Percentiles rank a stretch among this genome's conserved stretches.
Conservation (phyloP, 23 red algal genomes). For the Rhodosorus marinus region DNA sequence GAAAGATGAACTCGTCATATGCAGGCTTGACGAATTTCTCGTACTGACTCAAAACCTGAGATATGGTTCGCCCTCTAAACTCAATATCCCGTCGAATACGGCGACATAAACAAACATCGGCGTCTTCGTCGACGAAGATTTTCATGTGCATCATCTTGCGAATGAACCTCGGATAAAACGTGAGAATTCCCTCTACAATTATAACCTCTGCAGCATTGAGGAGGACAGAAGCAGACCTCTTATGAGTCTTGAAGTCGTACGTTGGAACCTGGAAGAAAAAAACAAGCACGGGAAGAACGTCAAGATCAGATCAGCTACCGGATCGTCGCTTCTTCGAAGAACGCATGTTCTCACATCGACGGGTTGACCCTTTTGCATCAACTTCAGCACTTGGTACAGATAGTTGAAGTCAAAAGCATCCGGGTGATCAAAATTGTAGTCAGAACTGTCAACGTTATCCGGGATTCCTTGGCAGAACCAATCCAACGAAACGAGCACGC, state of each 20-base stretch:
- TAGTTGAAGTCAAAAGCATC: slow-evolving; percentile 91
- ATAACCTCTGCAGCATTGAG: slow-evolving; percentile 58
- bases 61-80: slow-evolving; percentile 37
- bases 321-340: too few relatives aligned
- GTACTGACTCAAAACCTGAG: slow-evolving; percentile 68
- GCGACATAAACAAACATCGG: slow-evolving; percentile 79
- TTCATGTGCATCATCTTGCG: slow-evolving; percentile 91
- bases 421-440: slow-evolving; percentile 95
- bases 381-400: slow-evolving; percentile 26
- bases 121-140: slow-evolving; percentile 97
- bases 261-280: slow-evolving; percentile 44
- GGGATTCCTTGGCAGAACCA: slow-evolving; percentile 90
- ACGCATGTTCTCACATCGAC: too few relatives aligned
- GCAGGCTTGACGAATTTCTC: slow-evolving; percentile 83
- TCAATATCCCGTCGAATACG: slow-evolving; percentile 63
- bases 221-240: slow-evolving; percentile 4
- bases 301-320: too few relatives aligned
- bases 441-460: slow-evolving; percentile 4
- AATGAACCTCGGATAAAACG: slow-evolving; percentile 68
- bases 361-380: slow-evolving; percentile 13
- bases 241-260: slow-evolving; percentile 73
- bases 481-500: slow-evolving; percentile 72
- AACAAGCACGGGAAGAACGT: too few relatives aligned
- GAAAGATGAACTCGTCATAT: slow-evolving; percentile 69
- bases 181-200: slow-evolving; percentile 93